These are phyloP conservation scores for Phaffomyces antillensis DNA, from an alignment of 805 yeast genomes.

Conservation along the genomic window DNA sequence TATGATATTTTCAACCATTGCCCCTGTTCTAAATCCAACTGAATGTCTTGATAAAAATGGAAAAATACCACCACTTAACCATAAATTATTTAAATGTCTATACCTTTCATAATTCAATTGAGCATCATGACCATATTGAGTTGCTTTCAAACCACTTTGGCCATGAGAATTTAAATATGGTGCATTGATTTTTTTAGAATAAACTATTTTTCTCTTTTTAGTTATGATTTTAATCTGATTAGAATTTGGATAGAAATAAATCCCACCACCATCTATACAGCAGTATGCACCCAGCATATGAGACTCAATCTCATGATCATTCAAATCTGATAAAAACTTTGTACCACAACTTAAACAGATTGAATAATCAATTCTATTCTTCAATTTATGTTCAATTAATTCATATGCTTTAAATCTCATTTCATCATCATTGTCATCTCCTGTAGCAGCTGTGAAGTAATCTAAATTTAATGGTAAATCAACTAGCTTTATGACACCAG, in stretches of 20 bases:
- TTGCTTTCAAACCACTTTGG: constrained; percentile 53
- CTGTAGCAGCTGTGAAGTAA: constrained; percentile 29
- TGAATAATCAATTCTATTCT: constrained; percentile 33
- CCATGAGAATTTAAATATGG: constrained; percentile 75
- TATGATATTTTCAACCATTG: neutral
- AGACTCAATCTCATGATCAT: constrained; percentile 25
- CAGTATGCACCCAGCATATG: constrained; percentile 21
- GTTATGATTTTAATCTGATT: constrained; percentile 25
- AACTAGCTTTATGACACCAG: constrained; percentile 47
- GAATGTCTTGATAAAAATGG: constrained; percentile 35
- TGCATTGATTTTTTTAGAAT: constrained; percentile 40
- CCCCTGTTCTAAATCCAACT: neutral
- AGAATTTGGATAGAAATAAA: constrained; percentile 30
- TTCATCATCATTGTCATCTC: neutral
- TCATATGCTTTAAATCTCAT: neutral
- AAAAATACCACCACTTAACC: constrained; percentile 55
- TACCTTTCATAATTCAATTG: constrained; percentile 46
- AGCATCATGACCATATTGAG: constrained; percentile 50
- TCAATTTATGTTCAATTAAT: neutral
- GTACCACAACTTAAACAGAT: constrained; percentile 42
- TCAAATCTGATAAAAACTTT: constrained; percentile 26
- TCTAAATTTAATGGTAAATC: constrained; percentile 43
- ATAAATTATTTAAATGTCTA: constrained; percentile 46
- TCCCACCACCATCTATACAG: constrained; percentile 24
- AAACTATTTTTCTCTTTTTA: constrained; percentile 18